Conservation (phyloP, 2,329 filamentous ascomycete genomes). For the Aspergillus ustus region DNA sequence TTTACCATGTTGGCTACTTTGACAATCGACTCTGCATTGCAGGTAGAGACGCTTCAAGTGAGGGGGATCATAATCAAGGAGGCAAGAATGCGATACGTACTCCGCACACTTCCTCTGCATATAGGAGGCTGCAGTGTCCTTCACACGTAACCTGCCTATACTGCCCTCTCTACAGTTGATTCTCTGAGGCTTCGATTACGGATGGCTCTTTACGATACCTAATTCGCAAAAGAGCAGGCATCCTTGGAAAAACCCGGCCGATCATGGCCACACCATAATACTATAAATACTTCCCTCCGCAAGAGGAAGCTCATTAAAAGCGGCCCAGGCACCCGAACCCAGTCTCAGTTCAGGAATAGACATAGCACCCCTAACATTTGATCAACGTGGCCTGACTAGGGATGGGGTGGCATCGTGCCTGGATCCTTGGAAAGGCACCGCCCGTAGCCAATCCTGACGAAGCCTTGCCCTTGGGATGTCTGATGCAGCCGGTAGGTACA, state of each 20-base stretch:
- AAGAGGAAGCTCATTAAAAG: not conserved
- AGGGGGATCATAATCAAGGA: not conserved
- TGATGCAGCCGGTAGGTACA: not conserved
- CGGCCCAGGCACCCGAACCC: not conserved
- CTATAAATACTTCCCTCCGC: not conserved
- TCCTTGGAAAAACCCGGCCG: not conserved
- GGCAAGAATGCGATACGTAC: not conserved
- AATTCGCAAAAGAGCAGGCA: not conserved
- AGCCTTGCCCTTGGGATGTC: not conserved
- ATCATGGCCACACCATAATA: not conserved
- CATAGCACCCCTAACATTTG: not conserved
- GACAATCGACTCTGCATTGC: not conserved
- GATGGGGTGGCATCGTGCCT: not conserved
- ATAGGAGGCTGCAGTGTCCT: not conserved
- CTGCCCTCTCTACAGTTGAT: too few relatives aligned
- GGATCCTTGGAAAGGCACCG: not conserved
- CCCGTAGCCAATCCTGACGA: not conserved
- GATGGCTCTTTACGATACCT: not conserved
- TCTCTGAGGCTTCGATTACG: not conserved
- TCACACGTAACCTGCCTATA: too few relatives aligned
- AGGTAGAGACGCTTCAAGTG: not conserved
- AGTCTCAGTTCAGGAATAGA: not conserved
- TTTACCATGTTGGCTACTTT: not conserved
- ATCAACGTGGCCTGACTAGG: not conserved
- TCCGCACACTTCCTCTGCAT: not conserved